Evolutionary conservation across 148 eudicot species (phyloP), one percentile per base, ranked within the genome.

Genomic region (Spergularia bocconei): DNA sequence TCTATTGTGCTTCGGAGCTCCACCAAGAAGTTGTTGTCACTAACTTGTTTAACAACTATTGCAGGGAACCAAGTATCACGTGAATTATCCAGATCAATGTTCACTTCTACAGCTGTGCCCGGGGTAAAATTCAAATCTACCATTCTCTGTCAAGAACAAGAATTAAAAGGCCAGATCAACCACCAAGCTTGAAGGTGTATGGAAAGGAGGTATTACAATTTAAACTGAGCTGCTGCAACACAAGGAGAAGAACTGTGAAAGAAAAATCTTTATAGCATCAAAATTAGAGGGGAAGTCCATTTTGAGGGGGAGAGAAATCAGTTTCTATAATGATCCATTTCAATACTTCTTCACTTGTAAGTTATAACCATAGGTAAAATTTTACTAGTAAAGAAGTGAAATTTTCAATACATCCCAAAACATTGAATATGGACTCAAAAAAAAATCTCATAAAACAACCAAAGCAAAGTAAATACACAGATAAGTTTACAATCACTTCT

Each of bases 31-130:
- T 71, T 56, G 29, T 74, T 59, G 17, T 71, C 63, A 17, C 71
- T 41, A 48, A 64, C 63, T 75, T 80, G 76, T 53, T 44, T 53
- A 63, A 76, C 52, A 60, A 84, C 54, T 5, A 56, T 69, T 64
- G 84, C 87, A 23, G 80, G 83, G 72, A 65, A 78, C 82, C 84
- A 80, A 64, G 72, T 71, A 70, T 79, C 87, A 72, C 63, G 61
- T 38, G 76, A 70, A 72, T 70, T 73, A 29, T 79, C 82, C n/a
- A n/a, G 67, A 65, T 82, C 87, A 72, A 82, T 64, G 68, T 68
- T 84, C 79, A 87, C 84, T 80, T 82, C 89, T 63, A 82, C 86
- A 55, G 80, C 75, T 75, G 77, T 38, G 25, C 85, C 82, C 12
- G 76, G 67, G 78, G 70, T 77, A 67, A 79, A 77, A 53, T 61